These are phyloP conservation scores for Termitomyces sp. DNA, from an alignment of 768 basidiomycete genomes.

Conservation along the genomic window DNA sequence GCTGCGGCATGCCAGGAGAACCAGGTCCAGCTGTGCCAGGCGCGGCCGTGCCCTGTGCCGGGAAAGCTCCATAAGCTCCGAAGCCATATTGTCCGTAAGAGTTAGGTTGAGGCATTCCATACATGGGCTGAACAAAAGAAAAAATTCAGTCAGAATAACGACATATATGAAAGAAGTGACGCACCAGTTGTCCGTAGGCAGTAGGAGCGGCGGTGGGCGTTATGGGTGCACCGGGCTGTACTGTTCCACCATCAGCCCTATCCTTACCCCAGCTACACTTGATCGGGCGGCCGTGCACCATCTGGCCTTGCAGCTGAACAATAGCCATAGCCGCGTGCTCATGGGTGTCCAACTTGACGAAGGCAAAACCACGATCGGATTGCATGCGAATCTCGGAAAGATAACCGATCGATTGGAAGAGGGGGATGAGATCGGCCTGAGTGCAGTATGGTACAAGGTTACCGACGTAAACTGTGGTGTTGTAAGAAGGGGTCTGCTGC, in stretches of 20 bases:
- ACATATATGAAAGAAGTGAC: constrained; percentile 17
- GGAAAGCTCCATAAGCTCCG: constrained; percentile 69
- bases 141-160: constrained; percentile 5
- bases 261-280: constrained; percentile 99
- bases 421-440: constrained; percentile 94
- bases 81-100: constrained; percentile 80
- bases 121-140: constrained; percentile 61
- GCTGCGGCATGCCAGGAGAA: constrained; percentile 57
- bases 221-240: constrained; percentile 45
- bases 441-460: constrained; percentile 97
- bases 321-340: constrained; percentile 99
- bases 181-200: constrained; percentile 80
- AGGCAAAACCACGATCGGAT: constrained; percentile 97
- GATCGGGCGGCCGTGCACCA: constrained; percentile 95
- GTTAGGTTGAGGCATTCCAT: constrained; percentile 83
- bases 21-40: constrained; percentile 45
- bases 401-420: constrained; percentile 98
- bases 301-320: constrained; percentile 93
- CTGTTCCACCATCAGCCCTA: constrained; percentile 66
- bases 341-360: constrained; percentile 98
- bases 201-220: constrained; percentile 60
- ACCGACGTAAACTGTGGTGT: constrained; percentile 97
- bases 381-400: constrained; percentile 99
- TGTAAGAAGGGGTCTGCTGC: constrained; percentile 89
- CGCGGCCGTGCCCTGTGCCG: constrained; percentile 49